These are phyloP conservation scores for Nakazawaea anatomiae DNA, from an alignment of 805 yeast species.

Conservation along the genomic window DNA sequence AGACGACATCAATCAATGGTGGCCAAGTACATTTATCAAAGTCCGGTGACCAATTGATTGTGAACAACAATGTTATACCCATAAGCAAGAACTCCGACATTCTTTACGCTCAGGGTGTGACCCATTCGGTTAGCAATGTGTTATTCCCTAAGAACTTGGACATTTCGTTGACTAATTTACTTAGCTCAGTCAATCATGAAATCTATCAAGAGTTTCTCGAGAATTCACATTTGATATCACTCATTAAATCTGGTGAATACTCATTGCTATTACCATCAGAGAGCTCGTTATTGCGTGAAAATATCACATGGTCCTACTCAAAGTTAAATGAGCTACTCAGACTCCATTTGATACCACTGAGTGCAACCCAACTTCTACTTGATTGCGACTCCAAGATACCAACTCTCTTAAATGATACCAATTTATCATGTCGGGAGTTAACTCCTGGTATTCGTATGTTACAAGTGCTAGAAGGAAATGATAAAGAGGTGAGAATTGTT, in stretches of 20 bases:
- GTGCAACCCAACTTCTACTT: slow-evolving; percentile 39
- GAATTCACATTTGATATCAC: slow-evolving; percentile 5
- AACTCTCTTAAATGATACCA: slow-evolving; percentile 38
- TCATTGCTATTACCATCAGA: slow-evolving; percentile 74
- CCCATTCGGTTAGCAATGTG: slow-evolving; percentile 59
- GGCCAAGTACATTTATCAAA: slow-evolving; percentile 17
- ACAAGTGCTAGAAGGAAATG: slow-evolving; percentile 40
- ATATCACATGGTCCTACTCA: slow-evolving; percentile 33
- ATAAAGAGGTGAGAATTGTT: slow-evolving; percentile 53
- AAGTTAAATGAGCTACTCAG: slow-evolving; percentile 48
- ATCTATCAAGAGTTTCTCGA: slow-evolving; percentile 22
- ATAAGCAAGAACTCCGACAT: slow-evolving; percentile 52
- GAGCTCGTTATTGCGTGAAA: slow-evolving; percentile 46
- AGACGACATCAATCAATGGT: slow-evolving; percentile 25
- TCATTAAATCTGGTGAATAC: slow-evolving; percentile 30
- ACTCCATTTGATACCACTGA: slow-evolving; percentile 64
- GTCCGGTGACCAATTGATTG: slow-evolving; percentile 16
- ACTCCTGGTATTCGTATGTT: slow-evolving; percentile 31
- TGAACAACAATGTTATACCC: slow-evolving; percentile 28
- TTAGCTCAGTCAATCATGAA: slow-evolving; percentile 39
- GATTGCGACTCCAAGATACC: slow-evolving; percentile 40
- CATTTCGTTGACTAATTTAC: slow-evolving; percentile 49
- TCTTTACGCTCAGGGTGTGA: slow-evolving; percentile 77
- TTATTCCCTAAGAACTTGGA: slow-evolving; percentile 51
- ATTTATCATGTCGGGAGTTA: slow-evolving; percentile 36